A percentile compares a stretch with the other conserved stretches of the same genome.
These are phyloP conservation scores for Fusarium nisikadoi DNA, from an alignment of 2,329 filamentous ascomycete genomes.

Conservation along the genomic window DNA sequence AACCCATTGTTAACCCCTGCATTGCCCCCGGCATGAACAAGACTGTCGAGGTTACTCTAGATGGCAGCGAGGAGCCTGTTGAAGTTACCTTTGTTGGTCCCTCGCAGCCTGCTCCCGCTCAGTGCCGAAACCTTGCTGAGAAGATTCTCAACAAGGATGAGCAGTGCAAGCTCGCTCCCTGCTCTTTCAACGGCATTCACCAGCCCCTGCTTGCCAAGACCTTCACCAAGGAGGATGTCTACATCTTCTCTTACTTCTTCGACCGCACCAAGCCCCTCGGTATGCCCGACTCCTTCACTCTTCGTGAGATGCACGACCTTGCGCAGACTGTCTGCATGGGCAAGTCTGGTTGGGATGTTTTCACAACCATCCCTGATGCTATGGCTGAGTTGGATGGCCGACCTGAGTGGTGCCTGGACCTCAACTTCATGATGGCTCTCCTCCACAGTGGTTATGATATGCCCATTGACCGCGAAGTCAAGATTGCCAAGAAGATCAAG, in stretches of 20 bases:
- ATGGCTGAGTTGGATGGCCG: conserved; percentile 82
- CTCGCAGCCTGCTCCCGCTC: conserved; percentile 76
- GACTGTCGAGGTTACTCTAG: conserved; percentile 77
- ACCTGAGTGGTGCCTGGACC: conserved; percentile 91
- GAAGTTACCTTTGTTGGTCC: conserved; percentile 90
- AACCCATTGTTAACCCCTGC: conserved; percentile 84
- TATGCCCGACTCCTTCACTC: conserved; percentile 97
- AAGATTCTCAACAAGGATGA: conserved; percentile 90
- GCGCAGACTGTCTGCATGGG: conserved; percentile 87
- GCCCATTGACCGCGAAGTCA: conserved; percentile 94
- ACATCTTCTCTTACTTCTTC: conserved; percentile 98
- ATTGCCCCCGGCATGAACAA: conserved; percentile 83
- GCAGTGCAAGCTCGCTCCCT: conserved; percentile 85
- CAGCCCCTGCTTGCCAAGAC: conserved; percentile 94
- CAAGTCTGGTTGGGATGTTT: conserved; percentile 80
- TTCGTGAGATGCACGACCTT: conserved; percentile 88
- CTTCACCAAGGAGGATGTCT: conserved; percentile 89
- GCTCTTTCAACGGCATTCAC: conserved; percentile 97
- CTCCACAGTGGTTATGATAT: conserved; percentile 97
- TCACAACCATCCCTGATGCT: conserved; percentile 79
- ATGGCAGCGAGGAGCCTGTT: conserved; percentile 66
- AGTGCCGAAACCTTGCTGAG: conserved; percentile 91
- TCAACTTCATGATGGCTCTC: conserved; percentile 95
- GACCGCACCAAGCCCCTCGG: conserved; percentile 93
- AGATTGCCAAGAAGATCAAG: conserved; percentile 99